Evolutionary conservation across 306 rosid species (phyloP).

Genomic region (Coriaria nepalensis): DNA sequence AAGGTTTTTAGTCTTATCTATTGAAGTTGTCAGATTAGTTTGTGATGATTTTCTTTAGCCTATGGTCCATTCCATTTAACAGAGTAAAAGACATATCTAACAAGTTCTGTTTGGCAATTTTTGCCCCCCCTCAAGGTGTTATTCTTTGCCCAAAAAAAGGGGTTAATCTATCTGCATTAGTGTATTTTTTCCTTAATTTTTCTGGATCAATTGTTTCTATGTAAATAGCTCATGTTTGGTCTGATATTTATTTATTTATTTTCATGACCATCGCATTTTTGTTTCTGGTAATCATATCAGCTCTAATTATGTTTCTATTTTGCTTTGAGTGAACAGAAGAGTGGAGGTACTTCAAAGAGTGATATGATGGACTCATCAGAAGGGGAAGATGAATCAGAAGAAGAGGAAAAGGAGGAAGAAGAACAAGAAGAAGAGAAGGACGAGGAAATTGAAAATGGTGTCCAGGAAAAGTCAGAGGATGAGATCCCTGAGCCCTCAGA

Average conservation of each 20-base stretch:
- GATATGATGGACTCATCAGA: conserved; percentile 43
- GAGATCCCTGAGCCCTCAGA: conserved; percentile 47
- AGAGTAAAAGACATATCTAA: no score
- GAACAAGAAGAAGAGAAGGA: conserved; percentile 43
- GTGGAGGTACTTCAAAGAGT: conserved; percentile 32
- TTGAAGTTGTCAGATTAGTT: no score
- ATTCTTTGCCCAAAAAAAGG: no score
- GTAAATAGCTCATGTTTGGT: no score
- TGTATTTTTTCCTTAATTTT: no score
- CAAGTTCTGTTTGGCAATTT: no score
- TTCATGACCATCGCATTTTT: not conserved
- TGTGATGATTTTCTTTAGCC: no score
- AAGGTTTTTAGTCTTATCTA: conserved; percentile 46
- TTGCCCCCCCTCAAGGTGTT: no score
- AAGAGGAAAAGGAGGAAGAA: conserved; percentile 10
- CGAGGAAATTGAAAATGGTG: conserved; percentile 59
- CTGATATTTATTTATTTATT: no score
- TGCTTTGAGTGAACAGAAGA: conserved; percentile 49
- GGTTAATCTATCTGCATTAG: no score
- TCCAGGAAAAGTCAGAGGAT: conserved; percentile 62
- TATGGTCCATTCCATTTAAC: no score
- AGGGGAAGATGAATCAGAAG: conserved; percentile 56
- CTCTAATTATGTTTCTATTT: conserved; percentile 11
- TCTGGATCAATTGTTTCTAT: no score
- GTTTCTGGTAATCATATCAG: not conserved